Evolutionary conservation across 140 eudicot species (phyloP).

Genomic region (Anethum foeniculum): DNA sequence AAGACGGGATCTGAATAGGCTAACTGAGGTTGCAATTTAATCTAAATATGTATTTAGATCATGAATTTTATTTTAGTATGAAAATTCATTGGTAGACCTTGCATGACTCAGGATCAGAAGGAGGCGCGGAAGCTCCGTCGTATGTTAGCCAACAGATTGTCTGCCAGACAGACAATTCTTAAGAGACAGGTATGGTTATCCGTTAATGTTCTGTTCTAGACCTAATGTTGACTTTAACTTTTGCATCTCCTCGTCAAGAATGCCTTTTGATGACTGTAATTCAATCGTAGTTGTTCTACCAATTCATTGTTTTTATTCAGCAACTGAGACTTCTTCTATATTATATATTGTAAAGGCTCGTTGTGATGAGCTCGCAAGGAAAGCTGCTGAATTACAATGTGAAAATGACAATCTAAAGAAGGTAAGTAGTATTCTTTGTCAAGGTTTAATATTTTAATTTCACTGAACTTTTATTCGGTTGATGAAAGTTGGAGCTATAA

Average conservation of each 20-base stretch:
- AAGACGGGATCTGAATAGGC: neutral
- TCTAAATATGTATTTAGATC: neutral
- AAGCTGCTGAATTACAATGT: slow-evolving; percentile 50
- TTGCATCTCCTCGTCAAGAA: neutral
- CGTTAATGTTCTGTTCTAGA: neutral
- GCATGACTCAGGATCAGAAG: slow-evolving; percentile 50
- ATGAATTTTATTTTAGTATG: neutral
- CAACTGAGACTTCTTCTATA: neutral
- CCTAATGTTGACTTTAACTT: neutral
- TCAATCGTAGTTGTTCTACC: neutral
- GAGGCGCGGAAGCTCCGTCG: slow-evolving; percentile 65
- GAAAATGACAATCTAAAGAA: slow-evolving; percentile 75
- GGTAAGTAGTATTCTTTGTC: slow-evolving; percentile 25
- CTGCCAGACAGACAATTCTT: slow-evolving; percentile 79
- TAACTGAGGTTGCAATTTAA: neutral
- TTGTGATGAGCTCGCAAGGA: slow-evolving; percentile 54
- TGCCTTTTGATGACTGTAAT: neutral
- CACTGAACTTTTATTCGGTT: neutral
- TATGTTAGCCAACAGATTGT: slow-evolving; percentile 76
- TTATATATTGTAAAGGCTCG: slow-evolving; percentile 40
- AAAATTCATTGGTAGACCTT: neutral
- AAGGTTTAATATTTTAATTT: neutral
- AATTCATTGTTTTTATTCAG: neutral
- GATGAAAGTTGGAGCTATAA: neutral
- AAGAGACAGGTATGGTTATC: slow-evolving; percentile 57